A percentile compares a stretch with the other conserved stretches of the same genome.
These are phyloP conservation scores for Cercospora nicotianae DNA, from an alignment of 2,329 filamentous ascomycete genomes.

Conservation along the genomic window DNA sequence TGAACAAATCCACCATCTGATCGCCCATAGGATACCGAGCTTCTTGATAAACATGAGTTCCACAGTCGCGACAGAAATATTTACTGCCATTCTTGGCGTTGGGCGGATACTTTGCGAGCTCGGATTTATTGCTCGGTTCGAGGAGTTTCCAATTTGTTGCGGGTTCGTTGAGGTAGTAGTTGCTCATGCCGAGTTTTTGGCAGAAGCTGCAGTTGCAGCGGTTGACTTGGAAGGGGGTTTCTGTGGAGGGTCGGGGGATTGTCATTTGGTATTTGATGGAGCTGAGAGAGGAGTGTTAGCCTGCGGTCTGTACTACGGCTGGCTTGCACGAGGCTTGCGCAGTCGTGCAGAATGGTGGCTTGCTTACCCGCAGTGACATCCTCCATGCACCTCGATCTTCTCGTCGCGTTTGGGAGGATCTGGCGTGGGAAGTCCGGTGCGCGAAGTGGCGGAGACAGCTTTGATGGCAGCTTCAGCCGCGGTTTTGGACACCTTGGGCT, in stretches of 20 bases:
- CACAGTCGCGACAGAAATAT: slow-evolving; percentile 10
- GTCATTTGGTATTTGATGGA: slow-evolving; percentile 1
- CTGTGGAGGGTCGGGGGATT: background rate
- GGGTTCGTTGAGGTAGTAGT: background rate
- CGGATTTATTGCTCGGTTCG: background rate
- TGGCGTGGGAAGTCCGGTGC: background rate
- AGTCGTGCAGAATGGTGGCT: background rate
- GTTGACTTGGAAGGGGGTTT: background rate
- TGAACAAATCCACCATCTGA: slow-evolving; percentile 3
- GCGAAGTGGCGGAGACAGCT: background rate
- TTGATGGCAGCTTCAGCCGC: background rate
- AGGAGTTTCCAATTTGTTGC: background rate
- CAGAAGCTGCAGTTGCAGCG: slow-evolving; percentile 15
- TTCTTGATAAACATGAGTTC: slow-evolving; percentile 1
- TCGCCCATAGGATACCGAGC: background rate
- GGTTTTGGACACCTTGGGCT: background rate
- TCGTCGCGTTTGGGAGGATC: slow-evolving; percentile 1
- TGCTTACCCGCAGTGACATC: slow-evolving; percentile 11
- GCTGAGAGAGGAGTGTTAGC: background rate
- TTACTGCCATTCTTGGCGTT: background rate
- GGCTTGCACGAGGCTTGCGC: background rate
- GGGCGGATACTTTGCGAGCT: background rate
- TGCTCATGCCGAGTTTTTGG: slow-evolving; percentile 5
- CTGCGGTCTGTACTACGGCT: background rate
- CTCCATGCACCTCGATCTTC: slow-evolving; percentile 8